Base-by-base conservation (phyloP, 2,329 filamentous ascomycete species). In the Claviceps purpurea region DNA sequence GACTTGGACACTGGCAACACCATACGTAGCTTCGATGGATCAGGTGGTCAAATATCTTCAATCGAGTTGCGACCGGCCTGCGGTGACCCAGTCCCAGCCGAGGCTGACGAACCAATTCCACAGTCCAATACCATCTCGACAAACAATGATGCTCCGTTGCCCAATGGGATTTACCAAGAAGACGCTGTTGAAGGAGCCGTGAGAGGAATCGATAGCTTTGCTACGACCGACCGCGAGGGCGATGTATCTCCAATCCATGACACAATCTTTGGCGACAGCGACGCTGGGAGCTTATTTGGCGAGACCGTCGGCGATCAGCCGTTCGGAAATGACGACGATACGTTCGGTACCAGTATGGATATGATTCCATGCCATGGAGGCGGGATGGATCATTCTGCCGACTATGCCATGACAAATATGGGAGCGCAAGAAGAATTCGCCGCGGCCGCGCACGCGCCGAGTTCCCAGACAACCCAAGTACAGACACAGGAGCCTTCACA, bases 1-100 rank as follows among this genome's bases (percentile, higher is more conserved):
- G 93, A 97, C 65, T 68, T 98, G 26, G 89, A 97, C 61, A 93
- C 81, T 1, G 93, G 93, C 0, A 76, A 85, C 60, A 75, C 85
- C 6, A 83, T 82, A 57, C 79, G 90, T 11, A 77, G 78, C 4
- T 98, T 93, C 61, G 82, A 84, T 47, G 84, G 85, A 2, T 87
- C 77, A 50, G 87, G 84, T 14, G 76, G 86, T 5, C 93, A 98
- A 64, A 89, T 97, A 54, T 93, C 88, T 2, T 82, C 88, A 2
- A 82, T 98, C 42, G 90, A 97, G 67, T 78, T 89, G 53, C 79
- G 93, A 3, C 91, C 93, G 2, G 75, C 85, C 50, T 89, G 82
- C 24, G 84, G 80, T 37, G 69, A 87, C 0, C 82, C 87, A 1
- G 78, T 97, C 1, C 89, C 90, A 0, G 79, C 82, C 51, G 85